Base-by-base conservation (phyloP, 1,284 basidiomycete species). In the Mycena sp. region DNA sequence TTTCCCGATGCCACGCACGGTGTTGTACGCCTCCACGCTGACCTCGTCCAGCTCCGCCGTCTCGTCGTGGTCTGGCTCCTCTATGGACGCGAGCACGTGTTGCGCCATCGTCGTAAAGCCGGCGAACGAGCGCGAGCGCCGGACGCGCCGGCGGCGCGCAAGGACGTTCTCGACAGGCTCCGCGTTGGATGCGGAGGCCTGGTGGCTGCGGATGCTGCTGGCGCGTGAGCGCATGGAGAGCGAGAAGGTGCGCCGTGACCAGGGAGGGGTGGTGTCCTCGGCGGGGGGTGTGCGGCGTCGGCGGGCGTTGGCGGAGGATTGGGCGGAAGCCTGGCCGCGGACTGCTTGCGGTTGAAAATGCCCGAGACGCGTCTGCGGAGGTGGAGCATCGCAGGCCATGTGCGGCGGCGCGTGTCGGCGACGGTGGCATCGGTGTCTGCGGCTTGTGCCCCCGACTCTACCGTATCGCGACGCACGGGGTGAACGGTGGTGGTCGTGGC, bases 71-170 rank as follows among this genome's bases (percentile, higher is more conserved):
- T 50, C 51, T 19, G 44, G 29, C 19, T 61, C 61, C 7, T 53
- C 19, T 38, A 62, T 52, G 25, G 53, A 19, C 26, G 30, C 21
- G 10, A 62, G 38, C 7, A 43, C 46, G n/a, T 37, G 46, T 10
- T 56, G 53, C 40, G 60, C 60, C 53, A 52, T 57, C 54, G 41
- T 58, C 23, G 61, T 63, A 50, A 63, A 63, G 19, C 61, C 61
- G 4, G 61, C 57, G 55, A 63, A 63, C 28, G 61, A 63, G 43
- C 55, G 61, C 41, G 61, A 63, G 55, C 55, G 61, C 26, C 61
- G 61, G 14, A 55, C 56, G 29, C 50, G 61, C 16, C 21, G 41
- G 11, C 41, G 10, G 44, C 41, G 50, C 14, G 44, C 19, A 9
- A 56, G 45, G 40, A 50, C 25, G 45, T 63, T 14, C 16, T 6